Evolutionary conservation across 2,329 filamentous ascomycete genomes (phyloP), one percentile per base, ranked within the genome.

Genomic region (Aspergillus tamarii): DNA sequence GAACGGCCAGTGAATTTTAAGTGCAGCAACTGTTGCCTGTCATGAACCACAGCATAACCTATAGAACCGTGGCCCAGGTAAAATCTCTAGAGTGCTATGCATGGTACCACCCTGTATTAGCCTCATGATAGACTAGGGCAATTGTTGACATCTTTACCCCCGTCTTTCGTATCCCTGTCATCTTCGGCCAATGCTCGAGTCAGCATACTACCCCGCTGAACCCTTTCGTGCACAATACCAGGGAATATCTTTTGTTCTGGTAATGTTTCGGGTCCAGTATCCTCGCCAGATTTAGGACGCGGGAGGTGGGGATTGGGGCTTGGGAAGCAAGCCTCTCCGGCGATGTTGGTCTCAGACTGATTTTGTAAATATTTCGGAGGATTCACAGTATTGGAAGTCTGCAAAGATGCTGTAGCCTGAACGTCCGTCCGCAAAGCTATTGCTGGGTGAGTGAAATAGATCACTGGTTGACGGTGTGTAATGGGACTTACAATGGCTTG

Each of bases 231-330:
- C 52, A 81, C 74, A 48, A 81, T 74, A 19, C 80, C 80, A 1
- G 79, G 80, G 63, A 81, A 81, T 21, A 80, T 80, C 53, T 74
- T 77, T 53, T 78, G 77, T 55, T 80, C 78, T 21, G 71, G 71
- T 11, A 74, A 59, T 16, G 59, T 61, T 19, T 66, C 69, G 26
- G 70, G 23, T 9, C 62, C 63, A 28, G 65, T 36, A n/a, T 62
- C 32, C 53, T 52, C 52, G 54, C 52, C 16, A 26, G 30, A 23
- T 54, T 12, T 39, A 12, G 30, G 14, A n/a, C 10, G 19, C 19
- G 28, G 5, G 7, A 55, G 21, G 30, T 36, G 52, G 23, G 32
- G n/a, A 26, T n/a, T 32, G 10, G 32, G 14, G 14, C 21, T 36
- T 16, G 52, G 9, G 32, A 36, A 23, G 34, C 32, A 55, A 39